Evolutionary conservation across 331 rosid species (phyloP), one percentile per base, ranked within the genome.

Genomic region (Pyracantha coccinea): DNA sequence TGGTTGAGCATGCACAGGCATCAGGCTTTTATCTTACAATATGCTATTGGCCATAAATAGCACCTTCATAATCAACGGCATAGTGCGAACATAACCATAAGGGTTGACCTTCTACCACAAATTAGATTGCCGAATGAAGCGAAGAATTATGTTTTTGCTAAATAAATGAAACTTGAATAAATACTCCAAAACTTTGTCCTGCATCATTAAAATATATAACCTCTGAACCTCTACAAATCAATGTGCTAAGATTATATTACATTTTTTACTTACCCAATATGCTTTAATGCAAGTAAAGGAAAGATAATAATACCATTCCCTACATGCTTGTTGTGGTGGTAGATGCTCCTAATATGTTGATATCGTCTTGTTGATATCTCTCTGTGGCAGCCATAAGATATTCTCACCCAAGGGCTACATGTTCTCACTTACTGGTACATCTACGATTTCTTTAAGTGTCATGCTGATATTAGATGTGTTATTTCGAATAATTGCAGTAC

Each of bases 401-500:
- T 41, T 41, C 47, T 41, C 47, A 41, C 47, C 58, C 32, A 66
- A 68, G 72, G 31, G 38, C 23, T 28, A 33, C 50, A 69, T 75
- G 57, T 73, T 68, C 44, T 72, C 78, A 55, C 38, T 24, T 28
- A 64, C 66, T 27, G 44, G 68, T 60, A 33, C 52, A 62, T 72
- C 28, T 47, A 20, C 70, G 75, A 38, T 33, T 68, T 35, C 41
- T 6, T 10, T 7, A 12, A 66, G 73, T 52, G 41, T 61, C 59
- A 32, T 75, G 75, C 85, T 82, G 74, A 82, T n/a, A 41, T 73
- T n/a, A 54, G 55, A 81, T 72, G 7, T 83, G 76, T 81, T 72
- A 32, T 62, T 68, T 87, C 74, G 77, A 61, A 60, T 20, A 77
- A 67, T 75, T 92, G 95, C 97, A 94, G 99, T 94, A 90, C 85